These are phyloP conservation scores for Paxillus involutus DNA, from an alignment of 768 basidiomycete species.

Conservation along the genomic window DNA sequence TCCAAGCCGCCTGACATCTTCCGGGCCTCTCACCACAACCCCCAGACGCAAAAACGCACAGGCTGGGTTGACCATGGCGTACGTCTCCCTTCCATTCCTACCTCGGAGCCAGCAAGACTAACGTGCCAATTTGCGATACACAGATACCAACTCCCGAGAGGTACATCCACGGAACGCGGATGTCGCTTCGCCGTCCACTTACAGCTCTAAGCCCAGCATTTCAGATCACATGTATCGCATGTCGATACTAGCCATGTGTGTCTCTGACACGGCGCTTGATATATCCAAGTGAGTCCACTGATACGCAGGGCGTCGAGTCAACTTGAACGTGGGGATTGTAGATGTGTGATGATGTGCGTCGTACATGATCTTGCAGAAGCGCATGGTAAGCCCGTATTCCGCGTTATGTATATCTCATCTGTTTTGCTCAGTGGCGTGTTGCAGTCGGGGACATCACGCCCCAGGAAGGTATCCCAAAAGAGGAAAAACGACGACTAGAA, in stretches of 20 bases:
- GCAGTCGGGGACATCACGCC: slow-evolving; percentile 93
- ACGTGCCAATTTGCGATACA: not conserved
- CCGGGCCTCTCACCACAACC: not conserved
- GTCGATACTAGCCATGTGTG: slow-evolving; percentile 91
- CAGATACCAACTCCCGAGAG: slow-evolving; percentile 87
- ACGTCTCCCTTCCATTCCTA: not conserved
- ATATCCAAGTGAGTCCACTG: slow-evolving; percentile 57
- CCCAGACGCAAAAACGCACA: slow-evolving; percentile 89
- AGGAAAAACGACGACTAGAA: slow-evolving; percentile 78
- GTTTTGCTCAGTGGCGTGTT: not conserved
- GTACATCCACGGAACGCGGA: slow-evolving; percentile 33
- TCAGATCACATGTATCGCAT: slow-evolving; percentile 98
- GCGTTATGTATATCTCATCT: not conserved
- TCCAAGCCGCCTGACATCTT: not conserved
- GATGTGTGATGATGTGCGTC: slow-evolving; percentile 86
- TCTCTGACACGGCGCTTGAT: slow-evolving; percentile 71
- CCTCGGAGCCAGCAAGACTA: not conserved
- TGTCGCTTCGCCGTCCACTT: not conserved
- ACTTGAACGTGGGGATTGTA: slow-evolving; percentile 18
- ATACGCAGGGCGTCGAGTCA: too few species aligned
- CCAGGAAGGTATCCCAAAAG: slow-evolving; percentile 78
- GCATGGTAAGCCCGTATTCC: slow-evolving; percentile 51
- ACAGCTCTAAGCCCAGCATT: slow-evolving; percentile 50
- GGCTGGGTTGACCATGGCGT: slow-evolving; percentile 87
- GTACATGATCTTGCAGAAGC: slow-evolving; percentile 98